These are phyloP conservation scores for Suillus lakei DNA, from an alignment of 768 basidiomycete species.

Conservation along the genomic window DNA sequence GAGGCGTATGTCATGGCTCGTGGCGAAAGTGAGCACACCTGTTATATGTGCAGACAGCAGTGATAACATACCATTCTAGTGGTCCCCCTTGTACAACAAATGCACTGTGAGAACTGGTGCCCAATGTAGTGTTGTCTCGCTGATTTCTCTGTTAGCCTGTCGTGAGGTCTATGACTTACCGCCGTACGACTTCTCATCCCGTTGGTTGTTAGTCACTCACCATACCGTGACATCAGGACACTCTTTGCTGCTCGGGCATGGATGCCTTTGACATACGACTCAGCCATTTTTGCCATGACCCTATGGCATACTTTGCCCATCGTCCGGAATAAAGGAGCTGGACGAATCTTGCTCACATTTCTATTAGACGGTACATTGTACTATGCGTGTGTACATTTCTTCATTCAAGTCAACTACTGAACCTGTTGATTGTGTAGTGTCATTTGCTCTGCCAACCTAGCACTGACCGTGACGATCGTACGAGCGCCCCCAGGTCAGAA, in stretches of 20 bases:
- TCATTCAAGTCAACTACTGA: neutral
- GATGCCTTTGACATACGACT: conserved; percentile 55
- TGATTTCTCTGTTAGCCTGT: neutral
- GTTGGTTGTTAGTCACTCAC: neutral
- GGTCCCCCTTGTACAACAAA: neutral
- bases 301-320: conserved; percentile 44
- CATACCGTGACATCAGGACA: neutral
- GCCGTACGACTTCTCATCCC: neutral
- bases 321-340: conserved; percentile 32
- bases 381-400: conserved; percentile 39
- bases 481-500: conserved; percentile 48
- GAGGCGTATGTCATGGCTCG: neutral
- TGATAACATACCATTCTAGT: neutral
- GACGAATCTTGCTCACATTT: conserved; percentile 43
- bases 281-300: conserved; percentile 44
- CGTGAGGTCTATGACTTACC: neutral
- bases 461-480: conserved; percentile 51
- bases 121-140: neutral
- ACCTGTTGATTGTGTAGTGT: conserved; percentile 32
- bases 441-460: conserved; percentile 49
- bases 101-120: neutral
- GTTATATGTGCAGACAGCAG: neutral
- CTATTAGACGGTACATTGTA: conserved; percentile 53
- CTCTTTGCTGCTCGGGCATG: conserved; percentile 36
- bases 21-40: neutral